A percentile compares a stretch with the other conserved stretches of the same genome.
phyloP scores from a whole-genome alignment of 345 rosid species.

The Gossypium thurberi region DNA sequence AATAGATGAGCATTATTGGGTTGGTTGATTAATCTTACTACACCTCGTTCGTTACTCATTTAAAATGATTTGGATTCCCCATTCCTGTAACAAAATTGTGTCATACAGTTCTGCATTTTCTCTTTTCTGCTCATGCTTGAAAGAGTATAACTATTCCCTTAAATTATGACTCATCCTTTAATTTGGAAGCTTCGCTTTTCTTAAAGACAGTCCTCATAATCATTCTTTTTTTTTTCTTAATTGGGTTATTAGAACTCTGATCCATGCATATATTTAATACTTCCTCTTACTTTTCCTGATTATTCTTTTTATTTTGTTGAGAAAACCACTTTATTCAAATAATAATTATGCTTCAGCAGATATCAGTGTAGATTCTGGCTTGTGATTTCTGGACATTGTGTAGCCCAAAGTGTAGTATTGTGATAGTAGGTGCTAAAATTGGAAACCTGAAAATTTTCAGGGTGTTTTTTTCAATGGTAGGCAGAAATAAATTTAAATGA shows the following conservation, averaged over 20 bases:
- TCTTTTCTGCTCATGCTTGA: neutral
- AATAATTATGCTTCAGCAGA: neutral
- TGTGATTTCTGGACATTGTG: conserved; percentile 1
- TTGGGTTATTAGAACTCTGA: neutral
- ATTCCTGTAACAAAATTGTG: neutral
- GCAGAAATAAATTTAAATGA: neutral
- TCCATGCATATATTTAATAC: neutral
- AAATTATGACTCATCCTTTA: neutral
- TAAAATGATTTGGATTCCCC: neutral
- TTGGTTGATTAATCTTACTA: too few species aligned
- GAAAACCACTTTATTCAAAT: neutral
- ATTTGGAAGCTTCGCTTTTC: neutral
- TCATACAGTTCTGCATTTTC: neutral
- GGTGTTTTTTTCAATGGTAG: neutral
- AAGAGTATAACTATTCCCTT: neutral
- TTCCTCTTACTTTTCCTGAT: neutral
- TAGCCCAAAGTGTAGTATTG: neutral
- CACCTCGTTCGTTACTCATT: neutral
- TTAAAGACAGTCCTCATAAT: neutral
- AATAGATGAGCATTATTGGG: neutral
- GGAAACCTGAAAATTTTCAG: conserved; percentile 2
- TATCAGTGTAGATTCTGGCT: neutral
- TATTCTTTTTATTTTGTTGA: neutral
- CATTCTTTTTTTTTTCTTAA: neutral
- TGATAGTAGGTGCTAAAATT: neutral